phyloP scores from a whole-genome alignment of 805 yeast species.

The Maudiozyma barnettii region DNA sequence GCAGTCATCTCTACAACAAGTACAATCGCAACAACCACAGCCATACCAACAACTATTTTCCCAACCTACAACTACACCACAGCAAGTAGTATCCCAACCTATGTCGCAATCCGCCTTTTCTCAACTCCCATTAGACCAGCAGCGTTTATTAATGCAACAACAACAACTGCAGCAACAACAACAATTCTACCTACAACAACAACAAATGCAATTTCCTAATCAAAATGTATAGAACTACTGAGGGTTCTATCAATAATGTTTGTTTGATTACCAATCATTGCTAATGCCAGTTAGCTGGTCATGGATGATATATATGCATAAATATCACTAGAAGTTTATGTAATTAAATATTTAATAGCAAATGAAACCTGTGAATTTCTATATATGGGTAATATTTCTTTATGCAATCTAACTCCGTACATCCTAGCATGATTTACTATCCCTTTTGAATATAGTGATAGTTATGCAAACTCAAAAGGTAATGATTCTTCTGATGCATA shows the following conservation, averaged over 20 bases:
- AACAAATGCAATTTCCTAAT: not conserved
- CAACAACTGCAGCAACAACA: slow-evolving; percentile 1
- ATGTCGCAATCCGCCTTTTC: not conserved
- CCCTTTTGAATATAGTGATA: not conserved
- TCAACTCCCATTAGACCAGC: not conserved
- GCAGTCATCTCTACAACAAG: slow-evolving; percentile 1
- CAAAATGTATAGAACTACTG: not conserved
- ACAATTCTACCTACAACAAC: too few species aligned
- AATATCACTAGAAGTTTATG: not conserved
- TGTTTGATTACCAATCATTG: not conserved
- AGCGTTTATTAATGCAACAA: not conserved
- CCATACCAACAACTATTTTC: slow-evolving; percentile 1
- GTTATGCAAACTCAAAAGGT: slow-evolving; percentile 22
- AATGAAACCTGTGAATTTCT: too few species aligned
- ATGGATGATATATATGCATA: not conserved
- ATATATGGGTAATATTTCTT: too few species aligned
- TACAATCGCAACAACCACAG: not conserved
- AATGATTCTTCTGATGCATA: slow-evolving; percentile 5
- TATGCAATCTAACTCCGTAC: too few species aligned
- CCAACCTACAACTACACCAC: not conserved
- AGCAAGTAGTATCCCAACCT: not conserved
- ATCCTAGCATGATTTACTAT: too few species aligned
- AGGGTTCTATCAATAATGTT: not conserved
- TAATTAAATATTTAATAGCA: too few species aligned
- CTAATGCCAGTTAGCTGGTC: not conserved